A percentile compares a stretch with the other conserved stretches of the same genome.
phyloP scores from a whole-genome alignment of 306 rosid genomes.

The Echinosophora koreensis region DNA sequence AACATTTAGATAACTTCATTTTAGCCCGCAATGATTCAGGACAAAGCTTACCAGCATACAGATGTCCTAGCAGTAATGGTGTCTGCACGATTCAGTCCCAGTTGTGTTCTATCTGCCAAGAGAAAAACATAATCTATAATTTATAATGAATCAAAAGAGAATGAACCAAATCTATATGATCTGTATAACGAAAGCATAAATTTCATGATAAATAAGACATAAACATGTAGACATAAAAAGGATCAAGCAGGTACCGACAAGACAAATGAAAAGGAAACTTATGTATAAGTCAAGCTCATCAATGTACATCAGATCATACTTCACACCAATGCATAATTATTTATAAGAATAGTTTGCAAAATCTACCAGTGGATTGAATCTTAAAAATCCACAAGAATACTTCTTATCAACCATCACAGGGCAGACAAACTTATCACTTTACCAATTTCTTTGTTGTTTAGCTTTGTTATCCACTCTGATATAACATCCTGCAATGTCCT shows the following conservation, averaged over 20 bases:
- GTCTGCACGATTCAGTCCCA: constrained; percentile 72
- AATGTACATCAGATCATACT: constrained; percentile 21
- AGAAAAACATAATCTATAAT: not conserved
- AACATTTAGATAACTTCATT: constrained; percentile 25
- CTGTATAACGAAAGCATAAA: not conserved
- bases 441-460: constrained; percentile 79
- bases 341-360: constrained; percentile 12
- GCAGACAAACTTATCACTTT: constrained; percentile 27
- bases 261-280: not conserved
- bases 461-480: constrained; percentile 74
- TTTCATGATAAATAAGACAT: not conserved
- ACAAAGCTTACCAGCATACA: constrained; percentile 65
- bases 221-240: constrained; percentile 4
- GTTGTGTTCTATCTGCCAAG: constrained; percentile 70
- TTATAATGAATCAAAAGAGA: not conserved
- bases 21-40: constrained; percentile 13
- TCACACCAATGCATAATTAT: constrained; percentile 4
- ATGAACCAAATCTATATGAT: not conserved
- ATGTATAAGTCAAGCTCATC: not conserved
- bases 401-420: constrained; percentile 29
- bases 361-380: constrained; percentile 3
- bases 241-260: not conserved
- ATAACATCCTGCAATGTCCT: constrained; percentile 82
- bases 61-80: constrained; percentile 62
- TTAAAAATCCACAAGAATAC: constrained; percentile 7